phyloP scores from a whole-genome alignment of 805 yeast species.

The Yamadazyma endophytica region DNA sequence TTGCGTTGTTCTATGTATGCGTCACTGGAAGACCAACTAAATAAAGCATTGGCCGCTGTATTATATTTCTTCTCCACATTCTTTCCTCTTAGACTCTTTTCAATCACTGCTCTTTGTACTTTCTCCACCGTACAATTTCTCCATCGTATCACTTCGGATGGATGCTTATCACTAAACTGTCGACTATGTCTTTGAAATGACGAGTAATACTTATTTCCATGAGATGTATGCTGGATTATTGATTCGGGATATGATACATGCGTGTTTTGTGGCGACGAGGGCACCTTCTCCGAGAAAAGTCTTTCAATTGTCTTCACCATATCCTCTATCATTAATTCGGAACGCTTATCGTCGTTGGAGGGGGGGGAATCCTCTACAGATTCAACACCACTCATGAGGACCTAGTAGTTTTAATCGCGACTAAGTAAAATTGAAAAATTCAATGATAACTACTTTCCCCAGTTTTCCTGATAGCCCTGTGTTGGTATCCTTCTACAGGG shows the following conservation, averaged over 20 bases:
- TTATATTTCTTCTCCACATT: neutral
- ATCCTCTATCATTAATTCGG: neutral
- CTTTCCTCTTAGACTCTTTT: conserved; percentile 2
- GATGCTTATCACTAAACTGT: conserved; percentile 23
- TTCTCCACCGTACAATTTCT: conserved; percentile 20
- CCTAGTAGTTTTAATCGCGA: too few relatives aligned
- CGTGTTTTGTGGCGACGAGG: too few relatives aligned
- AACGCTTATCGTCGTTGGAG: conserved; percentile 1
- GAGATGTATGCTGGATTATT: conserved; percentile 25
- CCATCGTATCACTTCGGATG: conserved; percentile 26
- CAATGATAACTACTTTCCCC: too few relatives aligned
- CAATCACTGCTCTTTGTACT: conserved; percentile 7
- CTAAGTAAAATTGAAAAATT: too few relatives aligned
- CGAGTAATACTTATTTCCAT: conserved; percentile 26
- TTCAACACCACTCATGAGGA: too few relatives aligned
- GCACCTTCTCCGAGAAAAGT: too few relatives aligned
- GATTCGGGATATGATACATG: conserved; percentile 35
- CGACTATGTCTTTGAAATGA: conserved; percentile 30
- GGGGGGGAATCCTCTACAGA: too few relatives aligned
- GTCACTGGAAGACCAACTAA: conserved; percentile 42
- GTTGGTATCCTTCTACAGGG: conserved; percentile 39
- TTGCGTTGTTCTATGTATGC: conserved; percentile 31
- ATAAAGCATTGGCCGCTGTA: conserved; percentile 29
- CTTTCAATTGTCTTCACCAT: too few relatives aligned
- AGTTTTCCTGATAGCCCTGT: conserved; percentile 37